Conservation (phyloP, 768 basidiomycete genomes). For the Trametes maxima region DNA sequence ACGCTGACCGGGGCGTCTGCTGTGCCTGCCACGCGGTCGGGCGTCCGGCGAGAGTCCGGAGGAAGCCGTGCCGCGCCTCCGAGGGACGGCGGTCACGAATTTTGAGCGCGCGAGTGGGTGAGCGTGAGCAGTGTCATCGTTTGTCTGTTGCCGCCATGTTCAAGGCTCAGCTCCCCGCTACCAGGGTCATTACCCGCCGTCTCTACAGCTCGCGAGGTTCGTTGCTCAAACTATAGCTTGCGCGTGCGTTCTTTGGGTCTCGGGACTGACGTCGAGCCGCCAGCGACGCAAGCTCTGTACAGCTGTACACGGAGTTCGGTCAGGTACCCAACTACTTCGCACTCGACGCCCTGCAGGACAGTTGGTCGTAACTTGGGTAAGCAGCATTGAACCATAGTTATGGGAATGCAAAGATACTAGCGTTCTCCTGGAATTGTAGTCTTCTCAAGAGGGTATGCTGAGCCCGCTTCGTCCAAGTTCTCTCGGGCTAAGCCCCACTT, state of each 20-base stretch:
- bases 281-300: conserved; percentile 31
- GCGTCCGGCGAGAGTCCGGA: conserved; percentile 14
- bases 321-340: conserved; percentile 28
- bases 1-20: conserved; percentile 5
- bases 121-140: conserved; percentile 5
- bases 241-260: neutral
- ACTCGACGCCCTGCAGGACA: conserved; percentile 25
- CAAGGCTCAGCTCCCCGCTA: conserved; percentile 48
- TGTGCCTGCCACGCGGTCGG: neutral
- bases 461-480: conserved; percentile 53
- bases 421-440: conserved; percentile 37
- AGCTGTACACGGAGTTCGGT: conserved; percentile 31
- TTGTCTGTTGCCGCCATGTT: conserved; percentile 43
- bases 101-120: conserved; percentile 14
- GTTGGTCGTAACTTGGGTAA: conserved; percentile 26
- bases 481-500: conserved; percentile 84
- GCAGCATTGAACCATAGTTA: neutral
- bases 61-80: conserved; percentile 23
- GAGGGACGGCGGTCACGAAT: conserved; percentile 5
- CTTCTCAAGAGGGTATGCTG: conserved; percentile 73
- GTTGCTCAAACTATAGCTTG: neutral
- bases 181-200: conserved; percentile 51
- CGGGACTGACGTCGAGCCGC: conserved; percentile 6
- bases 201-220: conserved; percentile 50
- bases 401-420: neutral